phyloP scores from a whole-genome alignment of 495 filamentous ascomycete genomes.

The Penicillium fimorum region DNA sequence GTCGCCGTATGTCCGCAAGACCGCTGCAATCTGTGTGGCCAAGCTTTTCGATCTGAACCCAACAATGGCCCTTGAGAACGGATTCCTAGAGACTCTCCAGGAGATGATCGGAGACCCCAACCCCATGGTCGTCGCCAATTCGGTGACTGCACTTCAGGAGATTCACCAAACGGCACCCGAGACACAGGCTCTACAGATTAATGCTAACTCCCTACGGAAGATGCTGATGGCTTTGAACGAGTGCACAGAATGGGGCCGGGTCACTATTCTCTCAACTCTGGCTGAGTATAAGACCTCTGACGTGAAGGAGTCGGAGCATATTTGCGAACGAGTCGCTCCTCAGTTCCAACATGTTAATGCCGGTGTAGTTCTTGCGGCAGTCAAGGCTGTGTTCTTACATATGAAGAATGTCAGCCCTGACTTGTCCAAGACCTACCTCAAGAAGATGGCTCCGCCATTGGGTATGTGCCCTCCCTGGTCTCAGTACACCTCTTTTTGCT shows the following conservation, averaged over 20 bases:
- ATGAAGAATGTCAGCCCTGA: conserved; percentile 83
- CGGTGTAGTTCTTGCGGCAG: conserved; percentile 91
- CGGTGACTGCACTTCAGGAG: conserved; percentile 88
- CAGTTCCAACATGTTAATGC: conserved; percentile 99
- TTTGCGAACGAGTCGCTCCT: conserved; percentile 91
- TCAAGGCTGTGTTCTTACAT: conserved; percentile 97
- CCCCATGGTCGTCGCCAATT: conserved; percentile 98
- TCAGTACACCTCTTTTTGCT: conserved; percentile 24
- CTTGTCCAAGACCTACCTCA: conserved; percentile 75
- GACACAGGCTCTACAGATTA: conserved; percentile 80
- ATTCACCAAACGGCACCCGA: conserved; percentile 90
- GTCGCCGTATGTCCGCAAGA: conserved; percentile 97
- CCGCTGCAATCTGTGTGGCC: conserved; percentile 94
- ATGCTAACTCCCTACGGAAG: conserved; percentile 80
- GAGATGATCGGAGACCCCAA: conserved; percentile 97
- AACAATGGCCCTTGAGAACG: conserved; percentile 89
- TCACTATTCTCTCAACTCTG: conserved; percentile 87
- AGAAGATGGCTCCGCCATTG: conserved; percentile 97
- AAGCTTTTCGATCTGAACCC: conserved; percentile 97
- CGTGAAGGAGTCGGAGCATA: conserved; percentile 95
- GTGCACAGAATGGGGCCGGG: conserved; percentile 98
- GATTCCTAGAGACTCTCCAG: conserved; percentile 92
- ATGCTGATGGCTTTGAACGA: conserved; percentile 96
- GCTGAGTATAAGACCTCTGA: conserved; percentile 84
- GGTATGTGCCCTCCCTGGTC: conserved; percentile 49